Conservation (phyloP, 75 land plant species). For the Adiantum capillusveneris region DNA sequence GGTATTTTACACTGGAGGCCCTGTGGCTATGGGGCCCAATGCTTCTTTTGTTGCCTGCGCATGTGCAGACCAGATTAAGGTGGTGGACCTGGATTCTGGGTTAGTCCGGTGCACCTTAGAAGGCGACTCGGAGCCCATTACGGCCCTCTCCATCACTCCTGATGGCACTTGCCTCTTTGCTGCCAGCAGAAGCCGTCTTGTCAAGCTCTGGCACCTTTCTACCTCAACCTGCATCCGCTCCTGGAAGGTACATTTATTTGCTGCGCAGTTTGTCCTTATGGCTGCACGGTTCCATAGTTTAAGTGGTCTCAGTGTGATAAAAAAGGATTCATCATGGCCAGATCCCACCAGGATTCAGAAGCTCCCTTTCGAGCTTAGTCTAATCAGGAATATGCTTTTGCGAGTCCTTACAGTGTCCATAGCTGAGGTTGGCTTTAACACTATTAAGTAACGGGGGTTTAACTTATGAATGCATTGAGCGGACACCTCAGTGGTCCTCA, state of each 20-base stretch:
- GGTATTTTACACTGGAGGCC: conserved; percentile 86
- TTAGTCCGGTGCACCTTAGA: conserved; percentile 51
- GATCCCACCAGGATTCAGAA: too few species aligned
- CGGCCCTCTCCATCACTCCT: conserved; percentile 60
- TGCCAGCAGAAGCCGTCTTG: conserved; percentile 69
- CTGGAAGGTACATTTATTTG: conserved; percentile 87
- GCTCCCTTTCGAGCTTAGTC: too few species aligned
- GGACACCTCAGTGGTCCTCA: too few species aligned
- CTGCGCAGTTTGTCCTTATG: too few species aligned
- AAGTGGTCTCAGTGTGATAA: too few species aligned
- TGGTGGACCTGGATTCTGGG: conserved; percentile 59
- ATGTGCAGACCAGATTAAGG: conserved; percentile 68
- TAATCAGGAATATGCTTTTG: too few species aligned
- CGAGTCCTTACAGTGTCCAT: too few species aligned
- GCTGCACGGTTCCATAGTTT: too few species aligned
- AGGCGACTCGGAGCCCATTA: conserved; percentile 56
- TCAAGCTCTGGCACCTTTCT: conserved; percentile 70
- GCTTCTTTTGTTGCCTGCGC: conserved; percentile 79
- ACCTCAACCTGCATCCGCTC: conserved; percentile 56
- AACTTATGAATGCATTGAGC: too few species aligned
- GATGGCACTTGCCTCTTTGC: conserved; percentile 65
- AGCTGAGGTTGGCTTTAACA: too few species aligned
- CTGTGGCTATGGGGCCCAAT: conserved; percentile 61
- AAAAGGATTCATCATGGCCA: too few species aligned
- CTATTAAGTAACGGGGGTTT: too few species aligned